Conservation (phyloP, 352 stramenopile genomes). For the Phytophthora nicotianae region DNA sequence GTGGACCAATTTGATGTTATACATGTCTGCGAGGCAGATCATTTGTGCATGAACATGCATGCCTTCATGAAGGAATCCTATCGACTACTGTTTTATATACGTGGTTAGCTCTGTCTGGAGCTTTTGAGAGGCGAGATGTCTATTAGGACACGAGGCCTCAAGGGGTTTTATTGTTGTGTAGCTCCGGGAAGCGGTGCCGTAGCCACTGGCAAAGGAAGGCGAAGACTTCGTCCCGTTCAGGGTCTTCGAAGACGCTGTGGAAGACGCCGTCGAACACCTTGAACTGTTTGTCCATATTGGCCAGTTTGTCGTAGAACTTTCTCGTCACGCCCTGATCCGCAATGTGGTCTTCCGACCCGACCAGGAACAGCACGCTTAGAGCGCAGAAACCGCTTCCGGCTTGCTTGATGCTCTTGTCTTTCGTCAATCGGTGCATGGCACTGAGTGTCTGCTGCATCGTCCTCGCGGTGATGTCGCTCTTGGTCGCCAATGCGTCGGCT, state of each 20-base stretch:
- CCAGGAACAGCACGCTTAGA: conserved; percentile 33
- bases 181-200: conserved; percentile 15
- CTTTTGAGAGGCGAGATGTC: neutral
- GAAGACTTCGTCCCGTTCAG: conserved; percentile 38
- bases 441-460: conserved; percentile 37
- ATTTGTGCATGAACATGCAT: neutral
- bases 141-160: neutral
- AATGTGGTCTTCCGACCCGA: conserved; percentile 53
- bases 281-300: conserved; percentile 53
- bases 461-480: conserved; percentile 44
- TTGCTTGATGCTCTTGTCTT: conserved; percentile 27
- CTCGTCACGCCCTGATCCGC: conserved; percentile 31
- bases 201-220: conserved; percentile 25
- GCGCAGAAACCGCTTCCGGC: conserved; percentile 18
- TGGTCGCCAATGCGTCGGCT: conserved; percentile 52
- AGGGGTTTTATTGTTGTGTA: neutral
- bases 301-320: conserved; percentile 43
- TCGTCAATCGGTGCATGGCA: conserved; percentile 31
- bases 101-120: conserved; percentile 2
- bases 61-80: conserved; percentile 14
- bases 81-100: conserved; percentile 20
- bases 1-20: conserved; percentile 7
- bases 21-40: conserved; percentile 5
- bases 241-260: conserved; percentile 61
- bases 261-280: conserved; percentile 54